Evolutionary conservation across 1,139 yeast species (phyloP), one percentile per base, ranked within the genome.

Genomic region (Saccharomyces hybrid): DNA sequence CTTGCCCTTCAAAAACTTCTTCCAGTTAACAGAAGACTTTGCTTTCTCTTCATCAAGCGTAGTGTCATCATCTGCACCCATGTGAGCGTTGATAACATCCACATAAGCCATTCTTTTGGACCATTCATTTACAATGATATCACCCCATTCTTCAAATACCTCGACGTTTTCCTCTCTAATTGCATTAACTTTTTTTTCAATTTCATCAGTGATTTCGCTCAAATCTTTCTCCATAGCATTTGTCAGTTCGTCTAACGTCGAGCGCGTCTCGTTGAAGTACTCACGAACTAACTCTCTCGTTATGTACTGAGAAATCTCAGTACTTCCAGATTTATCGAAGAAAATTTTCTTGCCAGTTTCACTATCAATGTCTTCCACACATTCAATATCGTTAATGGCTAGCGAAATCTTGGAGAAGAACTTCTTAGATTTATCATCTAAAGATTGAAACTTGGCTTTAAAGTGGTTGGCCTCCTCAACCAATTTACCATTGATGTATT

Each of bases 141-240:
- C 90, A 14, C 84, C 82, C 73, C 84, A 85, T 56, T 85, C 84
- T 64, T 86, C 89, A 64, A 83, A 77, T 1, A 83, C 77, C 60
- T 84, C 90, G 55, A 86, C 74, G 30, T 83, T 78, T 47, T 78
- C 76, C 54, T 79, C 80, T 56, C 85, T 77, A 11, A 75, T 73
- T 2, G 65, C 65, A 53, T 78, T 78, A 52, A 84, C 76, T 28
- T 73, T 71, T 8, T 71, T 71, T 52, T 76, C 74, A 42, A 80
- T 68, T 23, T 66, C 60, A 4, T 67, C 63, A 54, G 77, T 77
- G 14, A 76, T 68, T 6, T 63, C 57, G 11, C 66, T 62, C 50
- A 79, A 68, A 42, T 67, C 66, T 1, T 65, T 63, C 28, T 73
- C 73, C 5, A 80, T 73, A 2, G 63, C 63, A 16, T 74, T 73